These are phyloP conservation scores for Crithidia mellificae DNA, from an alignment of 208 protist genomes.

Conservation along the genomic window DNA sequence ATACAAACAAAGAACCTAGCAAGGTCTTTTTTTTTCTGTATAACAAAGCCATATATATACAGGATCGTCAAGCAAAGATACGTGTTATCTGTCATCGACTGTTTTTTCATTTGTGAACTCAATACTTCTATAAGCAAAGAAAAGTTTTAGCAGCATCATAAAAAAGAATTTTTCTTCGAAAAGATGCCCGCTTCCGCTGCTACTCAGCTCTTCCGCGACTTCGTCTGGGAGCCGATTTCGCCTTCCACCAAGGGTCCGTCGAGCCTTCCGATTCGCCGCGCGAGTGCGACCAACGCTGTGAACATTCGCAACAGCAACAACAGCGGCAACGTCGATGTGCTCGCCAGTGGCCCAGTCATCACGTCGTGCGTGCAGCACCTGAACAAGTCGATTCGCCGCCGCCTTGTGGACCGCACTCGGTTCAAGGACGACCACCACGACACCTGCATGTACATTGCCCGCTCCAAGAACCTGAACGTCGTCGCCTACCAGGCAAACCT, in stretches of 20 bases:
- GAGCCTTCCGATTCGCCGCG: constrained; percentile 55
- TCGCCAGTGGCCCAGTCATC: constrained; percentile 45
- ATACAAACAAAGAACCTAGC: neutral
- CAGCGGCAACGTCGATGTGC: constrained; percentile 70
- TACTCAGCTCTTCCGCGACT: constrained; percentile 50
- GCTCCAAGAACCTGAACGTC: constrained; percentile 81
- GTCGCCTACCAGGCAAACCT: constrained; percentile 70
- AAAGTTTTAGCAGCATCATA: too few species aligned
- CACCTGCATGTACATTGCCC: constrained; percentile 83
- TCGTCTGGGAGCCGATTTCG: constrained; percentile 28
- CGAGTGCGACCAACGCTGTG: constrained; percentile 11
- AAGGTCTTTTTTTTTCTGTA: too few species aligned
- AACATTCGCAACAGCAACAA: too few species aligned
- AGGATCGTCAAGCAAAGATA: too few species aligned
- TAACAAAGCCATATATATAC: too few species aligned
- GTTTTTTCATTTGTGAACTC: too few species aligned
- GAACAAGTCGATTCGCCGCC: constrained; percentile 43
- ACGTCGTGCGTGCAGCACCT: constrained; percentile 55
- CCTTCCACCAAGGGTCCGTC: constrained; percentile 23
- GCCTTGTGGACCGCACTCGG: constrained; percentile 45
- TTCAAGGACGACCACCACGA: constrained; percentile 72
- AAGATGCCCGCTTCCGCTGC: constrained; percentile 58
- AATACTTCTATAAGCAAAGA: too few species aligned
- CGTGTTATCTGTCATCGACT: too few species aligned
- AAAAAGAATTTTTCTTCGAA: too few species aligned